Conservation (phyloP, 2,329 filamentous ascomycete species). For the Xylogone sp. region DNA sequence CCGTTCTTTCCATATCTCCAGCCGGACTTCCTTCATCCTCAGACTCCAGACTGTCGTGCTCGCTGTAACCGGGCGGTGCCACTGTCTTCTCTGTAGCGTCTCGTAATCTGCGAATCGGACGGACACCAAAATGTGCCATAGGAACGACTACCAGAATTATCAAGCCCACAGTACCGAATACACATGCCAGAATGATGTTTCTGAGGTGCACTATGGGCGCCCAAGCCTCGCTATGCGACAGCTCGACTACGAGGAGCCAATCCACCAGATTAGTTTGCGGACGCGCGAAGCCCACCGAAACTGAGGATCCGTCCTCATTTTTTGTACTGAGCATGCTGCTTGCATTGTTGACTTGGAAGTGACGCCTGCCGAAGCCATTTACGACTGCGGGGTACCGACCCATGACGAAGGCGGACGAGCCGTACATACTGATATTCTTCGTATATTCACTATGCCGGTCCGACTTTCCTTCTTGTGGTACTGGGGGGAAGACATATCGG, state of each 20-base stretch:
- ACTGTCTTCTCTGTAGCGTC: conserved; percentile 28
- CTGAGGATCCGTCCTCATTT: conserved; percentile 66
- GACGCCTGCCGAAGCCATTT: conserved; percentile 51
- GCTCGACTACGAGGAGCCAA: conserved; percentile 81
- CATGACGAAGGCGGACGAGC: conserved; percentile 51
- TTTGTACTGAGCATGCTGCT: conserved; percentile 63
- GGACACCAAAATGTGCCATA: conserved; percentile 75
- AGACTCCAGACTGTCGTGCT: conserved; percentile 23
- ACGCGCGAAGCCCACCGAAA: conserved; percentile 78
- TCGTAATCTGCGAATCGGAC: conserved; percentile 50
- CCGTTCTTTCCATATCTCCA: neutral
- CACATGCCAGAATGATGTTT: conserved; percentile 76
- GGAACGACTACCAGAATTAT: conserved; percentile 71
- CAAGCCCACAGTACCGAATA: conserved; percentile 76
- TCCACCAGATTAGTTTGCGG: conserved; percentile 66
- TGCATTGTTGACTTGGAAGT: conserved; percentile 57
- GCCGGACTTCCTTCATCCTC: conserved; percentile 16
- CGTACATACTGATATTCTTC: conserved; percentile 31
- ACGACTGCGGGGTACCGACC: conserved; percentile 59
- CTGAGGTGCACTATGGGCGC: conserved; percentile 71
- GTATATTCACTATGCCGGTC: conserved; percentile 46
- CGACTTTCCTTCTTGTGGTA: conserved; percentile 30
- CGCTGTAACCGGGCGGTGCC: conserved; percentile 26
- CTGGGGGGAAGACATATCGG: conserved; percentile 59
- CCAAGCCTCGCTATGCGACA: conserved; percentile 70